These are phyloP conservation scores for Malus hybrid DNA, from an alignment of 331 rosid species.

Conservation along the genomic window DNA sequence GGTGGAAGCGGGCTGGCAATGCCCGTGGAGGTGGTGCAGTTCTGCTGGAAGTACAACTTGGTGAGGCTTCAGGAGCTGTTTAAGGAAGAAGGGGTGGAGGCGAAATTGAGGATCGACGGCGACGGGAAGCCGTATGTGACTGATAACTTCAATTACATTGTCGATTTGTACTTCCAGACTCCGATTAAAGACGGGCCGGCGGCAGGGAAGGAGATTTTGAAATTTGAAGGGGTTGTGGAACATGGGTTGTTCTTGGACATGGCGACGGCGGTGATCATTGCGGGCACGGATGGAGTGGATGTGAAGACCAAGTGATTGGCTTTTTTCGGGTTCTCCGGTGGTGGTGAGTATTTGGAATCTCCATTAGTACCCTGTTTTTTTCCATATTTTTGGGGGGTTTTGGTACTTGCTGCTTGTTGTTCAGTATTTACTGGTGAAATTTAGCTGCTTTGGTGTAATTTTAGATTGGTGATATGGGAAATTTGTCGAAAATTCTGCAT, in stretches of 20 bases:
- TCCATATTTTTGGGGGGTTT: not conserved
- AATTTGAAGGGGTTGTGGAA: slow-evolving; percentile 72
- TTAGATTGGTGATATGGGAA: not conserved
- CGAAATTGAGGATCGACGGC: slow-evolving; percentile 53
- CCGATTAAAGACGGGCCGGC: slow-evolving; percentile 50
- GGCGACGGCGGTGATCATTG: slow-evolving; percentile 74
- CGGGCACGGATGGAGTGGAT: slow-evolving; percentile 53
- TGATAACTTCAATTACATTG: slow-evolving; percentile 70
- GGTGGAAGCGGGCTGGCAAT: slow-evolving; percentile 78
- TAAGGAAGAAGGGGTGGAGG: slow-evolving; percentile 61
- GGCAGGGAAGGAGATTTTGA: slow-evolving; percentile 64
- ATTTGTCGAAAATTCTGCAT: not conserved
- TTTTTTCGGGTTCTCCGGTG: not conserved
- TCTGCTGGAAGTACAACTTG: slow-evolving; percentile 76
- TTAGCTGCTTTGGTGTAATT: not conserved
- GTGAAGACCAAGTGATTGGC: slow-evolving; percentile 40
- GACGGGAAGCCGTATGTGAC: slow-evolving; percentile 62
- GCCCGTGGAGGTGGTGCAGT: slow-evolving; percentile 91
- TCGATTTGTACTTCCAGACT: slow-evolving; percentile 74
- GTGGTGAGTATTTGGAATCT: not conserved
- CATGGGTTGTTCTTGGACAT: slow-evolving; percentile 75
- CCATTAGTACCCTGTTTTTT: not conserved
- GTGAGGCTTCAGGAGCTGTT: slow-evolving; percentile 52
- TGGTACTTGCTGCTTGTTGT: slow-evolving; percentile 7
- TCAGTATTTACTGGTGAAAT: not conserved